Evolutionary conservation across 1,284 basidiomycete genomes (phyloP).

Genomic region (Acaromyces ingoldii): DNA sequence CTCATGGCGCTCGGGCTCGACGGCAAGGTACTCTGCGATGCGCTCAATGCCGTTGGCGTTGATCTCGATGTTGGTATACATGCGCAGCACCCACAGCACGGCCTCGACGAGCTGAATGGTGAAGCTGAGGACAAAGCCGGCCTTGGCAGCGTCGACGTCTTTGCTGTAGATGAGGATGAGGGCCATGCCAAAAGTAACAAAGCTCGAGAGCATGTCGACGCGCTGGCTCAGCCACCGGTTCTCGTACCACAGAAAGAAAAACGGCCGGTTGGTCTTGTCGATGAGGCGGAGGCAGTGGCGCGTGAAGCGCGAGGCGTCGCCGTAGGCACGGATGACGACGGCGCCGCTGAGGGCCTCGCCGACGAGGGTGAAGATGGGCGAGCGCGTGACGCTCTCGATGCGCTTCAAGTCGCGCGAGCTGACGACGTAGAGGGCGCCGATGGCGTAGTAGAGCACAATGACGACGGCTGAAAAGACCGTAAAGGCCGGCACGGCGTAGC

Average conservation of each 20-base stretch:
- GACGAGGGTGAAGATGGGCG: slow-evolving; percentile 48
- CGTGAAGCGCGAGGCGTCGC: slow-evolving; percentile 73
- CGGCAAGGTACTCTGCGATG: slow-evolving; percentile 45
- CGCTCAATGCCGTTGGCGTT: slow-evolving; percentile 52
- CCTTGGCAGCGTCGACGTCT: slow-evolving; percentile 44
- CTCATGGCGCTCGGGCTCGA: slow-evolving; percentile 39
- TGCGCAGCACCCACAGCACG: slow-evolving; percentile 52
- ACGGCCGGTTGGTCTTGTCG: slow-evolving; percentile 55
- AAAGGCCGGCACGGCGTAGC: slow-evolving; percentile 46
- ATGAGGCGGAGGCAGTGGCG: slow-evolving; percentile 45
- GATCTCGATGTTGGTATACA: slow-evolving; percentile 49
- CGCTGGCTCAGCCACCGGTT: slow-evolving; percentile 54
- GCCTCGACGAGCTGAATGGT: slow-evolving; percentile 61
- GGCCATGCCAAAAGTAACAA: slow-evolving; percentile 45
- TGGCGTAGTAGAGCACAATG: slow-evolving; percentile 36
- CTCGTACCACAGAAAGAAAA: slow-evolving; percentile 57
- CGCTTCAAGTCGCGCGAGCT: slow-evolving; percentile 49
- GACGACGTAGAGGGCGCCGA: slow-evolving; percentile 47
- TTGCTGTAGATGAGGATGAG: slow-evolving; percentile 58
- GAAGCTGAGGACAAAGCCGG: slow-evolving; percentile 43
- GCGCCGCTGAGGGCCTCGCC: slow-evolving; percentile 70
- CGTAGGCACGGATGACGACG: slow-evolving; percentile 81
- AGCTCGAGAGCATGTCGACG: slow-evolving; percentile 44
- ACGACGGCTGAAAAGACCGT: slow-evolving; percentile 29
- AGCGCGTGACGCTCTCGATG: slow-evolving; percentile 48